A percentile compares a stretch with the other conserved stretches of the same genome.
Evolutionary conservation across 2,329 filamentous ascomycete genomes (phyloP).

Genomic region (Chaetomium sp.): DNA sequence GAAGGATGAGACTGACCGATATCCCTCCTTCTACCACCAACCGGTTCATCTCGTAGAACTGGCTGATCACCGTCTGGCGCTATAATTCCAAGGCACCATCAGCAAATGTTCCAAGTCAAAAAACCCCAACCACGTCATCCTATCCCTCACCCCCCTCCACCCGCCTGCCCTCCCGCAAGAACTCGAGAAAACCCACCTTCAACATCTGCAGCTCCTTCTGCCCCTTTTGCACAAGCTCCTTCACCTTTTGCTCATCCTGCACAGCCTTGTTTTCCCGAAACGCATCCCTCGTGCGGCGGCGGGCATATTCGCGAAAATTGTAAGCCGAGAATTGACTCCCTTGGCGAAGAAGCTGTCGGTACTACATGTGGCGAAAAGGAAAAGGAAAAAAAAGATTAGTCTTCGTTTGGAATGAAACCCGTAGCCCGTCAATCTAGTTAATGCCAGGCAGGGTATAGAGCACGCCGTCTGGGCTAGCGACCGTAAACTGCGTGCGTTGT

Average conservation of each 20-base stretch:
- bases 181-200: slow-evolving; percentile 58
- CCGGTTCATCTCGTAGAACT: slow-evolving; percentile 87
- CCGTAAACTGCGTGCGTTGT: no score
- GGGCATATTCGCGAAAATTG: slow-evolving; percentile 97
- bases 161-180: not conserved
- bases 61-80: slow-evolving; percentile 91
- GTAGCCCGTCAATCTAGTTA: no score
- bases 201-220: slow-evolving; percentile 79
- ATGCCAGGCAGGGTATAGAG: no score
- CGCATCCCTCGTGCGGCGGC: slow-evolving; percentile 80
- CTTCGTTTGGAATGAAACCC: no score
- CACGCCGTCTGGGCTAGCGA: no score
- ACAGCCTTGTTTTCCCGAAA: slow-evolving; percentile 75
- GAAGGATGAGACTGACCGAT: slow-evolving; percentile 49
- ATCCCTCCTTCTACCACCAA: slow-evolving; percentile 88
- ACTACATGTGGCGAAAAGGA: slow-evolving; percentile 46
- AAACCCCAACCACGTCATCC: no score
- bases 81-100: slow-evolving; percentile 34
- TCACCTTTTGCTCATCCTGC: slow-evolving; percentile 67
- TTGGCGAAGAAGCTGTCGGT: slow-evolving; percentile 84
- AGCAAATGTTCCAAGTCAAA: no score
- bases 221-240: slow-evolving; percentile 85
- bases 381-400: not conserved
- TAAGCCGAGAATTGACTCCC: slow-evolving; percentile 84
- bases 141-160: not conserved